phyloP scores from a whole-genome alignment of 2,329 filamentous ascomycete species.

The Epichloe hybrida region DNA sequence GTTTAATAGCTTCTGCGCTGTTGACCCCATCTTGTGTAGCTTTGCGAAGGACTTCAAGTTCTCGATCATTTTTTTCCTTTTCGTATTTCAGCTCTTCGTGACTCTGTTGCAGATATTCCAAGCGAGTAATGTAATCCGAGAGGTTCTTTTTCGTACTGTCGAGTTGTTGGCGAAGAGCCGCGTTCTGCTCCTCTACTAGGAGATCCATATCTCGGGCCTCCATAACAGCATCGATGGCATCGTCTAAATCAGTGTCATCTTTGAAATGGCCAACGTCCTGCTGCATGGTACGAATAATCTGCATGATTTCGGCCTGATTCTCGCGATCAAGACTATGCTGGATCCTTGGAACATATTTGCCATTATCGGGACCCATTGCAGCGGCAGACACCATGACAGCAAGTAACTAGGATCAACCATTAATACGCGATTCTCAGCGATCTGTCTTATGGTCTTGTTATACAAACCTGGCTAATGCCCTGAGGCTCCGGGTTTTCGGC shows the following conservation, averaged over 20 bases:
- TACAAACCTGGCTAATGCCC: constrained; percentile 37
- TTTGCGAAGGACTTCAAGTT: constrained; percentile 36
- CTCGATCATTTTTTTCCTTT: constrained; percentile 42
- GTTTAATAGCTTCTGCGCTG: constrained; percentile 37
- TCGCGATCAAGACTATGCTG: constrained; percentile 27
- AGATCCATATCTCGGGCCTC: constrained; percentile 39
- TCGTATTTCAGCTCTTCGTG: constrained; percentile 54
- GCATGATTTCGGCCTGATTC: constrained; percentile 31
- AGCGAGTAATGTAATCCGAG: constrained; percentile 44
- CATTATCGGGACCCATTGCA: constrained; percentile 43
- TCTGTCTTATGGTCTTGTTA: constrained; percentile 11
- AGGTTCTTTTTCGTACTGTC: constrained; percentile 42
- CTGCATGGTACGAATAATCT: constrained; percentile 29
- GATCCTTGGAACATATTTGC: constrained; percentile 37
- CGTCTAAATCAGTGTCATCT: constrained; percentile 26
- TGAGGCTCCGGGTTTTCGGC: constrained; percentile 42
- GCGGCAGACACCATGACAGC: constrained; percentile 49
- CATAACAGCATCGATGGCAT: constrained; percentile 25
- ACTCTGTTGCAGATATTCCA: constrained; percentile 46
- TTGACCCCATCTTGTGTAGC: constrained; percentile 38
- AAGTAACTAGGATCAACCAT: constrained; percentile 34
- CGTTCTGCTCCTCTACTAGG: constrained; percentile 42
- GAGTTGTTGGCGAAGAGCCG: constrained; percentile 34
- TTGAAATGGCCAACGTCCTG: constrained; percentile 22
- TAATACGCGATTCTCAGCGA: background rate